Percentiles rank a stretch among this genome's conserved stretches.
Evolutionary conservation across 1,139 yeast species (phyloP).

Genomic region (Pneumocystis sp.): DNA sequence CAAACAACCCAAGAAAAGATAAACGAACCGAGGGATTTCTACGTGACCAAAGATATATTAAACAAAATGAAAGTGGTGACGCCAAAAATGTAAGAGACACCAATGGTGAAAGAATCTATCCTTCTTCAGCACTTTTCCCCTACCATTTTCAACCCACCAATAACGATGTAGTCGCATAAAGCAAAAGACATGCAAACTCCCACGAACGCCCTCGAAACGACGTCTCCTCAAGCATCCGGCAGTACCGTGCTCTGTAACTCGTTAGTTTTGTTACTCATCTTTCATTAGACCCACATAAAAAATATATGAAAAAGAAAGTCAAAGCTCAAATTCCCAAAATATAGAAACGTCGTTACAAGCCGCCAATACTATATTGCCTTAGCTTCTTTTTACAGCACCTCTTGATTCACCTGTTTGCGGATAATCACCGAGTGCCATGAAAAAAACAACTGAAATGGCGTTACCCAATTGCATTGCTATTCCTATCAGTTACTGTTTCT

Average conservation of each 20-base stretch:
- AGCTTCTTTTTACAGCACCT: background rate
- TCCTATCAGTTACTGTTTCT: constrained; percentile 11
- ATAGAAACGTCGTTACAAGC: constrained; percentile 29
- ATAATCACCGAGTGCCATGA: constrained; percentile 23
- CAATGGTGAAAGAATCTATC: constrained; percentile 8
- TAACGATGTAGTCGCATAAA: constrained; percentile 21
- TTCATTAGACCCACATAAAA: constrained; percentile 18
- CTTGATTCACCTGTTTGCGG: constrained; percentile 19
- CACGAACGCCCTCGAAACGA: constrained; percentile 24
- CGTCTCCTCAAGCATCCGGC: constrained; percentile 29
- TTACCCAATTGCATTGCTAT: constrained; percentile 15
- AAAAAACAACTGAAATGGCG: constrained; percentile 22
- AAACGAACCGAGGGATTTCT: constrained; percentile 30
- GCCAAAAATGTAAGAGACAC: constrained; percentile 27
- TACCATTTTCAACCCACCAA: constrained; percentile 9
- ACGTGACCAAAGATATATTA: constrained; percentile 34
- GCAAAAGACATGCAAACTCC: constrained; percentile 30
- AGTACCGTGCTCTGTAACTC: constrained; percentile 19
- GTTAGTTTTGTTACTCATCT: background rate
- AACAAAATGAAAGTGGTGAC: constrained; percentile 25
- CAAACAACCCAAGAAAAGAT: constrained; percentile 28
- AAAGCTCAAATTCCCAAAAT: constrained; percentile 29
- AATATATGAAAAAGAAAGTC: constrained; percentile 27
- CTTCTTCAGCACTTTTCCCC: too few relatives aligned
- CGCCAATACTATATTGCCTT: constrained; percentile 27